Percentiles rank a stretch among this genome's conserved stretches.
Evolutionary conservation across 176 grass and related monocot species (phyloP).

Genomic region (Eremochloa ophiuroides): DNA sequence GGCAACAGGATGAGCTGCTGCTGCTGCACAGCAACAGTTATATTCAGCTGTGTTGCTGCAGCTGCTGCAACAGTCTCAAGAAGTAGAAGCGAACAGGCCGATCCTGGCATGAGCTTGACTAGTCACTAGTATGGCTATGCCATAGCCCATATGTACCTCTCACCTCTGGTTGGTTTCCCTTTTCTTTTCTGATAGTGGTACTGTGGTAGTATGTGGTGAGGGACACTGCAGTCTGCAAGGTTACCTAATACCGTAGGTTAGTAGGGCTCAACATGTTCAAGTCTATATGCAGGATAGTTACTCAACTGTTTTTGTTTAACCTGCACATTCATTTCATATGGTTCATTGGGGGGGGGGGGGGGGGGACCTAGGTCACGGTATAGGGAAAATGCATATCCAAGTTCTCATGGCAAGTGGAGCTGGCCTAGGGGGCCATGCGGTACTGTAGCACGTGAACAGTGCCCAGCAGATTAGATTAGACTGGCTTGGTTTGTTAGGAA

Average conservation of each 20-base stretch:
- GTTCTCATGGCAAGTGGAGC: no score
- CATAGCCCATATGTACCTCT: background rate
- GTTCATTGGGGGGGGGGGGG: no score
- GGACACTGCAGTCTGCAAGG: background rate
- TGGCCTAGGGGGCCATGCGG: no score
- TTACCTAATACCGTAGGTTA: no score
- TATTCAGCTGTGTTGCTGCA: background rate
- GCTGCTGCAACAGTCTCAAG: background rate
- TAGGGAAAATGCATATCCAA: background rate
- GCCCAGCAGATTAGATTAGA: no score
- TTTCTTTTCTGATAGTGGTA: background rate
- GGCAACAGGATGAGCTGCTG: background rate
- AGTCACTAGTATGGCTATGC: background rate
- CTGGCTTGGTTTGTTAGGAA: no score
- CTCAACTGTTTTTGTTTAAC: no score
- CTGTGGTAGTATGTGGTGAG: background rate
- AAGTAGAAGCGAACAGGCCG: background rate
- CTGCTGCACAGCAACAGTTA: background rate
- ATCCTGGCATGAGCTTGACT: background rate
- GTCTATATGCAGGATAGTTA: no score
- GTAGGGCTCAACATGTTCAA: no score
- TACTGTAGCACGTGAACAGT: no score
- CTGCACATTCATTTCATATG: no score
- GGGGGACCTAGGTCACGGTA: no score
- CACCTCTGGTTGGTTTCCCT: background rate